Evolutionary conservation across 306 rosid genomes (phyloP).

Genomic region (Malus orientalis): DNA sequence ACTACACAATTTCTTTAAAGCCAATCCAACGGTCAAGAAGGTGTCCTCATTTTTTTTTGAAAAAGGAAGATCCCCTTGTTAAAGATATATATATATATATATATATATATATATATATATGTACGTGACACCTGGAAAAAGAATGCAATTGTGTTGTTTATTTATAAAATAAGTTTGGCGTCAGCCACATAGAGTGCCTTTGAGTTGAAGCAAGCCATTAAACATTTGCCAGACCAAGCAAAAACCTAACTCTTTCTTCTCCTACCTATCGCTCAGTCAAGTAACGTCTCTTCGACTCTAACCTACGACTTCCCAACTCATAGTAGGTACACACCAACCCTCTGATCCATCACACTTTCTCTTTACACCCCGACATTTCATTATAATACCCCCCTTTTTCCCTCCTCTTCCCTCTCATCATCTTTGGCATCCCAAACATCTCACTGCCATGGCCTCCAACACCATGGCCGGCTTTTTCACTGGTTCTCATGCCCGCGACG

Average conservation of each 20-base stretch:
- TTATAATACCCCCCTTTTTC: conserved; percentile 37
- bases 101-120: no score
- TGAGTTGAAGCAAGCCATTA: conserved; percentile 38
- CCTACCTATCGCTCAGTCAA: conserved; percentile 2
- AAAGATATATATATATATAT: no score
- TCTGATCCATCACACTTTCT: background rate
- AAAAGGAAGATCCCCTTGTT: no score
- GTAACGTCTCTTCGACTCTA: conserved; percentile 66
- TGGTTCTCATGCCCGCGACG: conserved; percentile 43
- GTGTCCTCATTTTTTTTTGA: no score
- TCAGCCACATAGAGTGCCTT: conserved; percentile 29
- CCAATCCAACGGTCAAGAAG: no score
- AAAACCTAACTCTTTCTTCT: conserved; percentile 20
- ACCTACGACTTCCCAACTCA: conserved; percentile 82
- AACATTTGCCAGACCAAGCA: conserved; percentile 30
- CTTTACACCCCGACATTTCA: conserved; percentile 20
- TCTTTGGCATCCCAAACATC: background rate
- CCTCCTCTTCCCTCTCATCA: conserved; percentile 10
- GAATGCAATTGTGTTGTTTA: background rate
- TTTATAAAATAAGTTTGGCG: background rate
- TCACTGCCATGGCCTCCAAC: conserved; percentile 41
- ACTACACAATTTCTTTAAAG: no score
- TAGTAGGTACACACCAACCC: conserved; percentile 42
- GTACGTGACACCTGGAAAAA: background rate
- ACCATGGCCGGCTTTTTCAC: conserved; percentile 76